Percentiles rank a stretch among this genome's conserved stretches.
Conservation (phyloP, 1,284 basidiomycete species). For the Cryptococcus floricola region DNA sequence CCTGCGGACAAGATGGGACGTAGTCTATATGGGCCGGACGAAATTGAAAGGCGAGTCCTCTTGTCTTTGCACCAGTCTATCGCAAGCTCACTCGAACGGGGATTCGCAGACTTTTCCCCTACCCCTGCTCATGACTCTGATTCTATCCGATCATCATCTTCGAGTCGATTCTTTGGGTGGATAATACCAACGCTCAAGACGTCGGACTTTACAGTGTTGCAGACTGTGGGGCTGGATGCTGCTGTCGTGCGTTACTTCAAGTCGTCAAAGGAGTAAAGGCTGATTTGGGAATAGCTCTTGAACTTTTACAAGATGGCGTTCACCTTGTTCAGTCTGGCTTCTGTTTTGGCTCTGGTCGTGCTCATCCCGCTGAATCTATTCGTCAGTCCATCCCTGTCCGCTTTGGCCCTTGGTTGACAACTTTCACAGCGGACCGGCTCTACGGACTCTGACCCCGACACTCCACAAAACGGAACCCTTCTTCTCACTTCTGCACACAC, state of each 20-base stretch:
- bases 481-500: conserved; percentile 12
- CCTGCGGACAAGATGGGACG: conserved; percentile 77
- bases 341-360: conserved; percentile 69
- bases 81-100: not conserved
- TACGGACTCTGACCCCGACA: conserved; percentile 59
- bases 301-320: conserved; percentile 95
- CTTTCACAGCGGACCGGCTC: conserved; percentile 63
- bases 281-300: conserved; percentile 60
- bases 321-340: conserved; percentile 78
- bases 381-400: conserved; percentile 51
- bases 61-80: not conserved
- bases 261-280: not conserved
- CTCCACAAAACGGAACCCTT: conserved; percentile 48
- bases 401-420: not conserved
- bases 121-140: conserved; percentile 36
- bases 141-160: conserved; percentile 14
- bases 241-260: conserved; percentile 64
- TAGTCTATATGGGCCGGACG: conserved; percentile 86
- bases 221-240: conserved; percentile 93
- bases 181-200: conserved; percentile 84
- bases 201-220: conserved; percentile 89
- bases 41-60: conserved; percentile 74
- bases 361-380: conserved; percentile 88
- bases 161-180: conserved; percentile 76
- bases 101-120: conserved; percentile 37